Conservation (phyloP, 2,329 filamentous ascomycete species). For the Eutypella sp. region DNA sequence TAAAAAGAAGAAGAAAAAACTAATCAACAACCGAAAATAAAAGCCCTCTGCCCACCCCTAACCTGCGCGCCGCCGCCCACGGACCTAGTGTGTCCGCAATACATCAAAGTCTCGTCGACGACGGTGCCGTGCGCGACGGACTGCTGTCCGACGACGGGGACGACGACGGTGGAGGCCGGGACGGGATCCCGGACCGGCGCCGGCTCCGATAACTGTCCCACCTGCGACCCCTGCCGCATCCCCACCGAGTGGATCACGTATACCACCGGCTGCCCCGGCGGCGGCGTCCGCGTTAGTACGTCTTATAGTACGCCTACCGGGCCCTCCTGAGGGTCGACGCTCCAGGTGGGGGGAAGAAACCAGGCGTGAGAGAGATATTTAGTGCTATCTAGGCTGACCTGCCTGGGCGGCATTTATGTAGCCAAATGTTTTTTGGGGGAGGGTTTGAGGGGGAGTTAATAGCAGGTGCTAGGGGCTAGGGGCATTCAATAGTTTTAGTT, state of each 20-base stretch:
- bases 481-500: too few species aligned
- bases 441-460: too few species aligned
- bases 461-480: too few species aligned
- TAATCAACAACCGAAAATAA: not conserved
- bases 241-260: conserved; percentile 23
- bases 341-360: too few species aligned
- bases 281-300: conserved; percentile 13
- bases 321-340: not conserved
- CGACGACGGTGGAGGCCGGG: conserved; percentile 12
- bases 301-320: conserved; percentile 3
- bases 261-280: conserved; percentile 21
- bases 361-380: too few species aligned
- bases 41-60: conserved; percentile 20
- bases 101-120: conserved; percentile 27
- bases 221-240: conserved; percentile 20
- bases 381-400: too few species aligned
- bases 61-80: conserved; percentile 15
- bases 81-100: conserved; percentile 23
- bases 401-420: too few species aligned
- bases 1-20: not conserved
- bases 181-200: conserved; percentile 8
- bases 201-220: too few species aligned
- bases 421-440: too few species aligned
- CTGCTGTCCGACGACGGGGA: conserved; percentile 34
- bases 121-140: conserved; percentile 31